Base-by-base conservation (phyloP, 208 protist genomes). In the Leishmania martiniquensis region DNA sequence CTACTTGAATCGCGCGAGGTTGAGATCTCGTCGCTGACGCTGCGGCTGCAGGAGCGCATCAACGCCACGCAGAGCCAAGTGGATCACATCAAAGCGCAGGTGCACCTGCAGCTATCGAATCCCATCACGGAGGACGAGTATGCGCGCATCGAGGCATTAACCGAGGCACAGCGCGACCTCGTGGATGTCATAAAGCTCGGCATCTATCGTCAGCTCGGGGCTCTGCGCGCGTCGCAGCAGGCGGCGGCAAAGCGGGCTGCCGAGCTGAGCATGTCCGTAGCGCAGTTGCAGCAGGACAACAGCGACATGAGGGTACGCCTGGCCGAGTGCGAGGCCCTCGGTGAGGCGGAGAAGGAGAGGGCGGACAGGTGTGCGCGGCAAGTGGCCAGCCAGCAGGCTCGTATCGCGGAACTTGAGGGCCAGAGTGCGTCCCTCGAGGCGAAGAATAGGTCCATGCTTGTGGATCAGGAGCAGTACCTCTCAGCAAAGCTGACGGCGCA, bases 401-500 rank as follows among this genome's bases (percentile, higher is more conserved):
- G 82, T 54, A 85, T 94, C 15, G 77, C 87, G 4, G 91, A 97
- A 83, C 85, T 95, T 20, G 90, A 97, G 82, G 88, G 85, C 7
- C 85, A 80, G 22, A 72, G 92, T 42, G 75, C 77, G 47, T 87
- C 95, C 34, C 29, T 94, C 29, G 89, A 97, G 75, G 70, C 77
- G 32, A 84, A 87, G 69, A 77, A 90, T 22, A 85, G 85, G 63
- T 85, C 80, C 7, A 80, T 86, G 47, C 87, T 85, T 45, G 72
- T 93, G 25, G 89, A 95, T 65, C 93, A 97, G 69, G 93, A 97
- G 80, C 88, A 95, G 80, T 95, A 92, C 78, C 82, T 97, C 29
- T 88, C 89, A 0, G 90, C 91, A 0, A 94, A 94, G 79, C 75
- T 97, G 3, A 93, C 82, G 52, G 90, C 93, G 25, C 91, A 93